Percentiles rank a stretch among this genome's conserved stretches.
Evolutionary conservation across 768 basidiomycete species (phyloP).

Genomic region (Calocybe indica): DNA sequence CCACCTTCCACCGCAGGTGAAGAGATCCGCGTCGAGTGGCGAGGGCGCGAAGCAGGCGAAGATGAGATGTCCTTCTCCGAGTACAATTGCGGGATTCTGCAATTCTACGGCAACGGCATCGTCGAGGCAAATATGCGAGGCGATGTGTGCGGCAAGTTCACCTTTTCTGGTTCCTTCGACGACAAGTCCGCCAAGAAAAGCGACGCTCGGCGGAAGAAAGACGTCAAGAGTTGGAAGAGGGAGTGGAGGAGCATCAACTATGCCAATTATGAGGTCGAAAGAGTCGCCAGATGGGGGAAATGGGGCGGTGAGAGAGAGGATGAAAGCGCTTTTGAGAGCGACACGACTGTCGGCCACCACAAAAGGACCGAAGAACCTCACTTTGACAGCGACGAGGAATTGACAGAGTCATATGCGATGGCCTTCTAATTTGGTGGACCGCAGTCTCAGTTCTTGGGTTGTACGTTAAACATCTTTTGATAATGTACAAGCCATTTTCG

Average conservation of each 20-base stretch:
- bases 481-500: too few species aligned
- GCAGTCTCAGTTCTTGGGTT: too few species aligned
- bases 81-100: slow-evolving; percentile 12
- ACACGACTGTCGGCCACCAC: too few species aligned
- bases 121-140: slow-evolving; percentile 13
- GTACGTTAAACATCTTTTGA: too few species aligned
- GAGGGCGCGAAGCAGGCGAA: slow-evolving; percentile 14
- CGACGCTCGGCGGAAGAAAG: slow-evolving; percentile 5
- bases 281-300: slow-evolving; percentile 13
- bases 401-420: too few species aligned
- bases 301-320: slow-evolving; percentile 11
- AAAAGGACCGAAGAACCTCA: too few species aligned
- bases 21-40: slow-evolving; percentile 12
- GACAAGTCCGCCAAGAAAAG: slow-evolving; percentile 2
- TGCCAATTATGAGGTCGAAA: slow-evolving; percentile 11
- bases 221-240: slow-evolving; percentile 14
- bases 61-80: slow-evolving; percentile 10
- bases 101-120: slow-evolving; percentile 16
- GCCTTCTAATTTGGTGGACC: too few species aligned
- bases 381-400: too few species aligned
- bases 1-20: slow-evolving; percentile 9
- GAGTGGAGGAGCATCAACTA: slow-evolving; percentile 14
- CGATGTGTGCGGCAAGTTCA: slow-evolving; percentile 7
- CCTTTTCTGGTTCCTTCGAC: slow-evolving; percentile 11
- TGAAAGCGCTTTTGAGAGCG: not conserved